These are phyloP conservation scores for Microsporum ferrugineum DNA, from an alignment of 2,329 filamentous ascomycete species.

Conservation along the genomic window DNA sequence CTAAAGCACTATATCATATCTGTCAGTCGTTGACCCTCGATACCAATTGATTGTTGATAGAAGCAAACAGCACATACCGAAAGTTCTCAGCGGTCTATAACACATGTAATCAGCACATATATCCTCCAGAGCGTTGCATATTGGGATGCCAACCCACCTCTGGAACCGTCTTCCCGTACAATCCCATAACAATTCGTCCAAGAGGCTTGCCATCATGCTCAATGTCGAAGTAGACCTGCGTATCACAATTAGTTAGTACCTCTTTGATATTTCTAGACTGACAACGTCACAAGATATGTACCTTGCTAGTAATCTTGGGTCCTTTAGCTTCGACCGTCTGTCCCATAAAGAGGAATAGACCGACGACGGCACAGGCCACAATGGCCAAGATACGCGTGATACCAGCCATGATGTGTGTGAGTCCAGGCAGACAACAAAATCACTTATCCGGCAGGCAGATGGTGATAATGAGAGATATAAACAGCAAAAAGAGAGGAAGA, in stretches of 20 bases:
- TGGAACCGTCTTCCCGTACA: constrained; percentile 57
- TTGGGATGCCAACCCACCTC: constrained; percentile 36
- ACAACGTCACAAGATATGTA: constrained; percentile 17
- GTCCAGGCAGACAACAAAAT: too few species aligned
- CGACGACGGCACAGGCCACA: constrained; percentile 62
- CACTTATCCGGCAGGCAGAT: too few species aligned
- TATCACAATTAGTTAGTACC: not conserved
- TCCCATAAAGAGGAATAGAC: constrained; percentile 63
- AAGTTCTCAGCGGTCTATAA: constrained; percentile 53
- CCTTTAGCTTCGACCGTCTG: constrained; percentile 70
- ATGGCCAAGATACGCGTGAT: constrained; percentile 60
- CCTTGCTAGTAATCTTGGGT: constrained; percentile 92
- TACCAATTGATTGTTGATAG: not conserved
- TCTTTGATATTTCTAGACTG: not conserved
- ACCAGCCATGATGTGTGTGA: constrained; percentile 52
- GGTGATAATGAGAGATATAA: too few species aligned
- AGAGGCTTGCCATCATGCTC: constrained; percentile 50
- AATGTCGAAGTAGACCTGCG: constrained; percentile 54
- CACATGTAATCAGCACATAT: not conserved
- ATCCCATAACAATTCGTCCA: constrained; percentile 51
- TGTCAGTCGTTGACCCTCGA: not conserved
- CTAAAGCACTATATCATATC: constrained; percentile 37
- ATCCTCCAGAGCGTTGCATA: not conserved
- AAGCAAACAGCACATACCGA: constrained; percentile 31
- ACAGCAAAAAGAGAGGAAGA: too few species aligned